Conservation (phyloP, 208 protist genomes). For the Trypanosoma boissoni region DNA sequence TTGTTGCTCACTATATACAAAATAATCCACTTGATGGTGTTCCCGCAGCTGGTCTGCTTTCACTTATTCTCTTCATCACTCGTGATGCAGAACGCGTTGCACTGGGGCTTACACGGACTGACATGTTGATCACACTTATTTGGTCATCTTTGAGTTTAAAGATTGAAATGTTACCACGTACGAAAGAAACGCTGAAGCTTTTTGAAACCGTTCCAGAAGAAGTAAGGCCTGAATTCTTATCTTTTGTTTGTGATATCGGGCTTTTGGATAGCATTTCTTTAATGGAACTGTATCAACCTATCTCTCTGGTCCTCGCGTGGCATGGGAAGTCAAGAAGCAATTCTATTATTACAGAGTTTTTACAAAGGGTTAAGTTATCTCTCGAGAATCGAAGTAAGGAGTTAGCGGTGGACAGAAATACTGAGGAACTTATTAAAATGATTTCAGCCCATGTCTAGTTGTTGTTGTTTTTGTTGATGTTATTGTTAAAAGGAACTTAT, state of each 20-base stretch:
- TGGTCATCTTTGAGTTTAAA: conserved; percentile 29
- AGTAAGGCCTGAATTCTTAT: conserved; percentile 2
- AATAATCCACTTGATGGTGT: conserved; percentile 20
- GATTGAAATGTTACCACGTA: conserved; percentile 14
- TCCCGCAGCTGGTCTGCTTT: conserved; percentile 16
- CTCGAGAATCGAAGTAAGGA: conserved; percentile 8
- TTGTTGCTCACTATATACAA: conserved; percentile 26
- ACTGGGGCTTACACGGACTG: conserved; percentile 16
- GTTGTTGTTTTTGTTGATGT: conserved; percentile 6
- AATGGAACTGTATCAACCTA: conserved; percentile 16
- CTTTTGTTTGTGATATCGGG: conserved; percentile 4
- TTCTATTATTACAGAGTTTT: conserved; percentile 16
- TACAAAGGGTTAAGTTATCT: conserved; percentile 19
- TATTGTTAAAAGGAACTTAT: no score
- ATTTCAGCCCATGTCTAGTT: conserved; percentile 10
- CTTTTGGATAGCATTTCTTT: conserved; percentile 16
- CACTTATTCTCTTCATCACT: conserved; percentile 22
- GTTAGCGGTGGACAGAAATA: neutral
- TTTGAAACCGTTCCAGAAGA: conserved; percentile 20
- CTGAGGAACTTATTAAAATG: conserved; percentile 8
- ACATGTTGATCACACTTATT: conserved; percentile 26
- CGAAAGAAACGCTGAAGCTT: conserved; percentile 10
- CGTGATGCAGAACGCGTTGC: conserved; percentile 25
- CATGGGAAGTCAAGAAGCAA: neutral
- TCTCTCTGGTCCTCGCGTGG: conserved; percentile 23